Conservation (phyloP, 1,284 basidiomycete genomes). For the Moesziomyces globuligerus region DNA sequence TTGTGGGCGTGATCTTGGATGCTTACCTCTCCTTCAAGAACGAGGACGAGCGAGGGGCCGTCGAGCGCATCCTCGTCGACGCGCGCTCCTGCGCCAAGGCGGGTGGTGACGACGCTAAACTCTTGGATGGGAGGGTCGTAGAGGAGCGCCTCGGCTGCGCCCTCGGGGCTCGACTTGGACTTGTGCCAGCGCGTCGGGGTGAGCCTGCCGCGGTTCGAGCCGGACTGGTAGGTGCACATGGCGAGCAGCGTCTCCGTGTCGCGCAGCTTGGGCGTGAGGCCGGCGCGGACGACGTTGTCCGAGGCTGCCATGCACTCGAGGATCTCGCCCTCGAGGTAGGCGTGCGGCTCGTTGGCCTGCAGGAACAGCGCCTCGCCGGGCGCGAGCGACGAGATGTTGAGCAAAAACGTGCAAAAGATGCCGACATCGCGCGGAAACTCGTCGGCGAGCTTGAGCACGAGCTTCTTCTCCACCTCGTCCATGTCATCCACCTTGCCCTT, state of each 20-base stretch:
- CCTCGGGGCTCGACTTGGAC: not conserved
- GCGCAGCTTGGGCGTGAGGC: constrained; percentile 93
- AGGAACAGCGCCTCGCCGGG: constrained; percentile 93
- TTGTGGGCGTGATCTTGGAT: constrained; percentile 55
- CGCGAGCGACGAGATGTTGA: constrained; percentile 84
- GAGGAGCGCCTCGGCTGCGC: constrained; percentile 67
- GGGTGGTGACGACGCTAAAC: constrained; percentile 83
- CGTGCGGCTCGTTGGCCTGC: constrained; percentile 94
- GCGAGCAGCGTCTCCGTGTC: constrained; percentile 89
- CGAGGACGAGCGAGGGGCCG: constrained; percentile 86
- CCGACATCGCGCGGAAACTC: constrained; percentile 96
- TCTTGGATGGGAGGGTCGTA: constrained; percentile 96
- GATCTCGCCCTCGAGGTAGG: constrained; percentile 77
- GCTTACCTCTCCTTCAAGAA: constrained; percentile 77
- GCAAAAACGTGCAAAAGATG: constrained; percentile 87
- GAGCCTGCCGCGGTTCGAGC: constrained; percentile 70
- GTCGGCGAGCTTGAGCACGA: constrained; percentile 78
- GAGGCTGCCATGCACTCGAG: constrained; percentile 66
- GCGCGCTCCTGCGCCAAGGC: constrained; percentile 71
- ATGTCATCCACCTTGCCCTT: constrained; percentile 2
- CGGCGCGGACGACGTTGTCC: constrained; percentile 98
- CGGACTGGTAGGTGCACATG: constrained; percentile 86
- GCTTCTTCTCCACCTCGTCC: constrained; percentile 68
- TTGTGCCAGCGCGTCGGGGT: constrained; percentile 1
- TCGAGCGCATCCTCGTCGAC: constrained; percentile 75